Evolutionary conservation across 495 filamentous ascomycete species (phyloP), one percentile per base, ranked within the genome.

Genomic region (Friedmanniomyces simplex): DNA sequence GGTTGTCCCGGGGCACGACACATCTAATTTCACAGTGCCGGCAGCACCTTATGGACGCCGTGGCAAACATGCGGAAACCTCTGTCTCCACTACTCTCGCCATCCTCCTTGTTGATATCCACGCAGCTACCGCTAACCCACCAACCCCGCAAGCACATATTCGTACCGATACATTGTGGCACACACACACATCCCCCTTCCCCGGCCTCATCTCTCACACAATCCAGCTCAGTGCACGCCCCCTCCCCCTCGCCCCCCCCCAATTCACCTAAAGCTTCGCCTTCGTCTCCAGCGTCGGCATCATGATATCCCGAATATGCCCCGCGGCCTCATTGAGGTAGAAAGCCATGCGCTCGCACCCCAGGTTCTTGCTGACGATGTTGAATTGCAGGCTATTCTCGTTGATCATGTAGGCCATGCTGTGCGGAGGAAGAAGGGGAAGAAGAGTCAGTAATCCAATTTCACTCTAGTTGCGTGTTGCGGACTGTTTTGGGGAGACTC

Each of bases 401-500:
- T 99, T 99, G 66, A 99, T 96, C 94, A 99, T 99, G 66, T 99
- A 99, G 13, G 94, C 94, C 71, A 99, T 95, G 21, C 68, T 69
- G 55, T 10, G n/a, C n/a, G n/a, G n/a, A n/a, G n/a, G 51, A 30
- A 43, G 39, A 16, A 43, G 5, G 10, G 13, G 34, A 18, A 28
- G 1, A 36, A 3, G 57, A 65, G 55, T 59, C 49, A 47, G 34
- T 30, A 37, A 24, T 63, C 46, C 6, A 49, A 5, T 1, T 24
- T 26, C 46, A 48, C 10, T 48, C 22, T 30, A 20, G 56, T 30
- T n/a, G n/a, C n/a, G n/a, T n/a, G n/a, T n/a, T n/a, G n/a, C n/a
- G n/a, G n/a, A n/a, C n/a, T n/a, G 20, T 28, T n/a, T 10, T 16
- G 21, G 26, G 18, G 3, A 6, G 14, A 68, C 68, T 64, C 53